Conservation (phyloP, 371 early-diverging fungal genomes). For the Zopfochytrium polystomum region DNA sequence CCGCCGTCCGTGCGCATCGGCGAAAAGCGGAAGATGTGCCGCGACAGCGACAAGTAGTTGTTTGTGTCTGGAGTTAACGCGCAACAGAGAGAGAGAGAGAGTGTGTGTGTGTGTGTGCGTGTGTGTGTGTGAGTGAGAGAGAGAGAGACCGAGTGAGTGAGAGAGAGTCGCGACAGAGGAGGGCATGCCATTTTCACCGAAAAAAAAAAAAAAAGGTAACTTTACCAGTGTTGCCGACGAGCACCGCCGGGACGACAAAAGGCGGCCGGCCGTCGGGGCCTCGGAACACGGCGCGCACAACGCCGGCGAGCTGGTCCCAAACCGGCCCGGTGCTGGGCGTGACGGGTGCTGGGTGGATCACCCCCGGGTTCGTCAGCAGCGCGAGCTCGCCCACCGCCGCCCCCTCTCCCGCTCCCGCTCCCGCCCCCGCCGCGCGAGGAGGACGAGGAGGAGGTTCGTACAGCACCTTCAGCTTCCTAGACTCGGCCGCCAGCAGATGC, state of each 20-base stretch:
- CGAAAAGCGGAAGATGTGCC: slow-evolving; percentile 33
- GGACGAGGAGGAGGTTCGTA: neutral
- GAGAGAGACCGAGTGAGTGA: too few species aligned
- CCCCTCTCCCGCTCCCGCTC: too few species aligned
- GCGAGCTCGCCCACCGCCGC: too few species aligned
- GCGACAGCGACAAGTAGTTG: slow-evolving; percentile 28
- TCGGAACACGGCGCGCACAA: too few species aligned
- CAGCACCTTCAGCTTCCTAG: slow-evolving; percentile 1
- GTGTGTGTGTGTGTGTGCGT: slow-evolving; percentile 6
- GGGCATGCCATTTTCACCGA: slow-evolving; percentile 28
- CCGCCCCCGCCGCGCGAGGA: too few species aligned
- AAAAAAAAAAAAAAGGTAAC: slow-evolving; percentile 23
- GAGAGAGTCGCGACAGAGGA: too few species aligned
- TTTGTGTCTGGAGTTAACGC: slow-evolving; percentile 41
- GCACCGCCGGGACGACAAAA: slow-evolving; percentile 8
- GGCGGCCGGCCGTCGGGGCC: too few species aligned
- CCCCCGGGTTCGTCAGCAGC: too few species aligned
- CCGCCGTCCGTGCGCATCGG: neutral
- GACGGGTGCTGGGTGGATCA: too few species aligned
- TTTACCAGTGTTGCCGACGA: slow-evolving; percentile 15
- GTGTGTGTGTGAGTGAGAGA: too few species aligned
- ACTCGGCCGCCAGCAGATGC: neutral
- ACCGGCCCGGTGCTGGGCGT: too few species aligned
- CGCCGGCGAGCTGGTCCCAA: too few species aligned
- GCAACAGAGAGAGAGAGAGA: slow-evolving; percentile 31